Evolutionary conservation across 192 early-diverging fungal species (phyloP).

Genomic region (Coemansia asiatica): DNA sequence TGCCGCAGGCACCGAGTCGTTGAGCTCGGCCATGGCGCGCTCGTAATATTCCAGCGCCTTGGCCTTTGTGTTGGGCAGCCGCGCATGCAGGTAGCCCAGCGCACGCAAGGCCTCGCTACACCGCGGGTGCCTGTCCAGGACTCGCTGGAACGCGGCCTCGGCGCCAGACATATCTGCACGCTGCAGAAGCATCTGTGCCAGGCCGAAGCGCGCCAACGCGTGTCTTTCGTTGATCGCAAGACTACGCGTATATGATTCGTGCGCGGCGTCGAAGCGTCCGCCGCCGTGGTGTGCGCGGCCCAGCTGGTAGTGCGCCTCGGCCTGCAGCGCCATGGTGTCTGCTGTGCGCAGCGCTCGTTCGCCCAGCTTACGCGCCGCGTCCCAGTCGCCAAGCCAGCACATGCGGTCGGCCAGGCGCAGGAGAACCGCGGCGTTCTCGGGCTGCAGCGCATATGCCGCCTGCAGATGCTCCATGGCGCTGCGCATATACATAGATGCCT

Average conservation of each 20-base stretch:
- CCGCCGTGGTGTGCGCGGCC: constrained; percentile 59
- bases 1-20: constrained; percentile 23
- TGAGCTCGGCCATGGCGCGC: constrained; percentile 60
- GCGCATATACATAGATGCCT: constrained; percentile 8
- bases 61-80: constrained; percentile 62
- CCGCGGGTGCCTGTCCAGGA: constrained; percentile 60
- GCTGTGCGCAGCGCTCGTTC: constrained; percentile 49
- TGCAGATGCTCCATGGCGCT: constrained; percentile 33
- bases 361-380: constrained; percentile 46
- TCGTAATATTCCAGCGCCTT: constrained; percentile 69
- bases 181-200: constrained; percentile 73
- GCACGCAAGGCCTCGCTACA: constrained; percentile 67
- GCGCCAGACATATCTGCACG: constrained; percentile 46
- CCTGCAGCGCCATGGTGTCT: constrained; percentile 57
- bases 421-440: constrained; percentile 32
- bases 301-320: constrained; percentile 63
- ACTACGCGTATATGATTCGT: constrained; percentile 66
- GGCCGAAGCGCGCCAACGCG: constrained; percentile 67
- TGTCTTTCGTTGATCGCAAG: constrained; percentile 68
- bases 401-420: constrained; percentile 61
- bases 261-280: constrained; percentile 71
- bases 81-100: constrained; percentile 63
- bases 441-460: constrained; percentile 30
- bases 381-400: constrained; percentile 51
- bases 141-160: constrained; percentile 58